Percentiles rank a stretch among this genome's conserved stretches.
phyloP scores from a whole-genome alignment of 345 rosid genomes.

The Bruguiera gymnorhiza region DNA sequence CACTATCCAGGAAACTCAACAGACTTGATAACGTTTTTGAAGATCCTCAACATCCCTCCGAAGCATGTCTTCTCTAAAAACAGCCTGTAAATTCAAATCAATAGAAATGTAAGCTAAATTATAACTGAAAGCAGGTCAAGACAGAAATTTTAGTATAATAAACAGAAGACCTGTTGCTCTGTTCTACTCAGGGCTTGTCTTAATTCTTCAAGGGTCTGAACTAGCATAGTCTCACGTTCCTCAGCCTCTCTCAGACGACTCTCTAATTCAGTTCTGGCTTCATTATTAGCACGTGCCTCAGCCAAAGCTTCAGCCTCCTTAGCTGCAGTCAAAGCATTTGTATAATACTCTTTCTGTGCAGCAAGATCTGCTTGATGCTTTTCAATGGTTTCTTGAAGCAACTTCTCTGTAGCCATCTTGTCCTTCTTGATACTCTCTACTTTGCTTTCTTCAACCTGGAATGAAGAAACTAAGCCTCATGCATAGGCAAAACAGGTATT shows the following conservation, averaged over 20 bases:
- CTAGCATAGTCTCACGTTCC: slow-evolving; percentile 94
- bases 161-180: slow-evolving; percentile 81
- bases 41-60: slow-evolving; percentile 82
- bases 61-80: slow-evolving; percentile 74
- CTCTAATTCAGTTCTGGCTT: slow-evolving; percentile 88
- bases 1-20: slow-evolving; percentile 14
- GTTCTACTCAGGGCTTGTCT: slow-evolving; percentile 88
- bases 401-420: slow-evolving; percentile 82
- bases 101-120: slow-evolving; percentile 11
- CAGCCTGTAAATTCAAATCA: slow-evolving; percentile 49
- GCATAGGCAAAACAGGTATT: slow-evolving; percentile 3
- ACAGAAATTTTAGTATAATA: slow-evolving; percentile 15
- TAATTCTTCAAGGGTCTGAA: slow-evolving; percentile 87
- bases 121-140: slow-evolving; percentile 9
- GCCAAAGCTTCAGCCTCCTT: slow-evolving; percentile 95
- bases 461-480: slow-evolving; percentile 15
- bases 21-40: slow-evolving; percentile 89
- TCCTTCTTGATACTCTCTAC: slow-evolving; percentile 90
- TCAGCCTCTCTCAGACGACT: slow-evolving; percentile 81
- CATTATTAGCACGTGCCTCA: slow-evolving; percentile 84
- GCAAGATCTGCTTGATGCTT: slow-evolving; percentile 86
- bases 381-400: slow-evolving; percentile 96
- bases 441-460: slow-evolving; percentile 92
- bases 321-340: slow-evolving; percentile 80
- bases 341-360: slow-evolving; percentile 75